Percentiles rank a stretch among this genome's conserved stretches.
Evolutionary conservation across 129 eudicot species (phyloP).

Genomic region (Rutidosis leptorrhynchoides): DNA sequence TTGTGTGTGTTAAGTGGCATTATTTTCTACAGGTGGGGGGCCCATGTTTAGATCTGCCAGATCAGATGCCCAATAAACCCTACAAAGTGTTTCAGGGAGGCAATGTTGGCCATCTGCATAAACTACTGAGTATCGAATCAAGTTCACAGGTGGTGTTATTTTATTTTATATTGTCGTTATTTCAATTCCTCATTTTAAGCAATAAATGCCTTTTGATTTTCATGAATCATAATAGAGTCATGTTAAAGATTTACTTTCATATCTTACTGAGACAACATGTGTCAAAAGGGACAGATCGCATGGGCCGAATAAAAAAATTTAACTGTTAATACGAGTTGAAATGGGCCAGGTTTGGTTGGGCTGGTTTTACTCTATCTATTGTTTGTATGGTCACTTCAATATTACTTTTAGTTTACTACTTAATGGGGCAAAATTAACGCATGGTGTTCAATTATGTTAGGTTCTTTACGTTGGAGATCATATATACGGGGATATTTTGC

Average conservation of each 20-base stretch:
- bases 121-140: conserved; percentile 69
- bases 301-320: not conserved
- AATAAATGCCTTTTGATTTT: not conserved
- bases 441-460: conserved; percentile 38
- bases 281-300: not conserved
- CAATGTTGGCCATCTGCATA: conserved; percentile 96
- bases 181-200: not conserved
- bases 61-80: conserved; percentile 42
- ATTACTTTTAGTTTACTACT: not conserved
- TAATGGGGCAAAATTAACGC: conserved; percentile 4
- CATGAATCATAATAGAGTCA: not conserved
- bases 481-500: conserved; percentile 93
- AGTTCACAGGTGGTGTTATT: conserved; percentile 77
- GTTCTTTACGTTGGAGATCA: conserved; percentile 98
- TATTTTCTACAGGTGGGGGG: conserved; percentile 57
- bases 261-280: not conserved
- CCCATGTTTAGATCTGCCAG: conserved; percentile 39
- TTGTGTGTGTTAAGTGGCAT: not conserved
- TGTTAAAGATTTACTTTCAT: not conserved
- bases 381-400: not conserved
- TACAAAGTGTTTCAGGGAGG: conserved; percentile 96
- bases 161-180: not conserved
- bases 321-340: not conserved
- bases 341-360: not conserved
- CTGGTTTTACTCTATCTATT: not conserved